Conservation (phyloP, 1,139 yeast species). For the Pneumocystis carinii region DNA sequence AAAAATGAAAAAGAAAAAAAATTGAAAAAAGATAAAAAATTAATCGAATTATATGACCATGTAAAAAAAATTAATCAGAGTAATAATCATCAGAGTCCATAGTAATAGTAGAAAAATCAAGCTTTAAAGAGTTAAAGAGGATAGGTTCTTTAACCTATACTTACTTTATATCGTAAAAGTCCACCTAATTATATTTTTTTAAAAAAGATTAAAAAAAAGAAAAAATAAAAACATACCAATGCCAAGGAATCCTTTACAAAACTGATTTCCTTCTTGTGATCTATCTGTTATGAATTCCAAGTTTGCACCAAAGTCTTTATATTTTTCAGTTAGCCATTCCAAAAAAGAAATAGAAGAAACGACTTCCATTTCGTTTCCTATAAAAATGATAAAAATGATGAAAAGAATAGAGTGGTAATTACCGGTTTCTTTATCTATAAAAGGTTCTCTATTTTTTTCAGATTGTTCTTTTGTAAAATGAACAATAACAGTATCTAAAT, state of each 20-base stretch:
- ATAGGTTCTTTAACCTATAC: not conserved
- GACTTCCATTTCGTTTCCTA: slow-evolving; percentile 67
- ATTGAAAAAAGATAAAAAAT: not conserved
- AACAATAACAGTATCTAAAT: slow-evolving; percentile 31
- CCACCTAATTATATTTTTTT: not conserved
- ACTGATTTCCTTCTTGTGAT: slow-evolving; percentile 96
- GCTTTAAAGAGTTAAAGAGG: not conserved
- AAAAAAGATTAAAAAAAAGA: not conserved
- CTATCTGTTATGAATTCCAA: slow-evolving; percentile 92
- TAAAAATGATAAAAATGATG: not conserved
- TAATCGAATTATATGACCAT: not conserved
- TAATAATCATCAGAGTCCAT: not conserved
- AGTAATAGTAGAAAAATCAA: not conserved
- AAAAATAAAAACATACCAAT: slow-evolving; percentile 36
- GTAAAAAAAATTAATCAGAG: not conserved
- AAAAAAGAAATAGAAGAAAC: slow-evolving; percentile 53
- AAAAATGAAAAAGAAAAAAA: too few relatives aligned
- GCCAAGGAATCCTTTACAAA: slow-evolving; percentile 97
- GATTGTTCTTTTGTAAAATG: slow-evolving; percentile 45
- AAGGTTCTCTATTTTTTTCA: slow-evolving; percentile 42
- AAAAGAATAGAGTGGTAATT: not conserved
- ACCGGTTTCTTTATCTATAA: slow-evolving; percentile 68
- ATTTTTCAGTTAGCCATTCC: slow-evolving; percentile 97
- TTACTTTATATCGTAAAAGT: not conserved
- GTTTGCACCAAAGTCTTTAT: slow-evolving; percentile 83